Evolutionary conservation across 257 asterid species (phyloP).

Genomic region (Gentiana dahurica): DNA sequence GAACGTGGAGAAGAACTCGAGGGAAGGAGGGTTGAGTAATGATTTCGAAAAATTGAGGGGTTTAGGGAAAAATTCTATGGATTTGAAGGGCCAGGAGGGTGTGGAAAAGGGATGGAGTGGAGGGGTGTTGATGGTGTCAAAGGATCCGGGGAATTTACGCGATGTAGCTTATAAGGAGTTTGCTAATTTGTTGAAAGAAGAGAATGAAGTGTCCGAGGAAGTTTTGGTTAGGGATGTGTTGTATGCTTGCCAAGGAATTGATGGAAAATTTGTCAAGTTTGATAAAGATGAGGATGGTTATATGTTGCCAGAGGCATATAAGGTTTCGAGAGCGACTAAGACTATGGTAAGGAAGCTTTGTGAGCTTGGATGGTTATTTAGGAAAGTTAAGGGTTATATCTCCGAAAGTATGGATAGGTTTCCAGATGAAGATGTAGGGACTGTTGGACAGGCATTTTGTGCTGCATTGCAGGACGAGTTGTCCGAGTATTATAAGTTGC

Average conservation of each 20-base stretch:
- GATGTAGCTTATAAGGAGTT: constrained; percentile 78
- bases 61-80: constrained; percentile 28
- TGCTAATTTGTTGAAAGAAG: constrained; percentile 60
- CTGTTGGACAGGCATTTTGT: constrained; percentile 97
- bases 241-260: constrained; percentile 94
- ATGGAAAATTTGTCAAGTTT: constrained; percentile 70
- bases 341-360: constrained; percentile 70
- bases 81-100: constrained; percentile 31
- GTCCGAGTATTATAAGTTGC: constrained; percentile 70
- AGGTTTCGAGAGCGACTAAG: constrained; percentile 62
- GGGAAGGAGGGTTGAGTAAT: constrained; percentile 25
- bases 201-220: constrained; percentile 78
- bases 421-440: constrained; percentile 86
- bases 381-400: constrained; percentile 72
- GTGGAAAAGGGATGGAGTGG: constrained; percentile 53
- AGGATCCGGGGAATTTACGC: constrained; percentile 75
- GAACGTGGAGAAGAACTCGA: constrained; percentile 23
- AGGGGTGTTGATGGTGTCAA: constrained; percentile 69
- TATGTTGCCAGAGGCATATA: constrained; percentile 48
- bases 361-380: constrained; percentile 92
- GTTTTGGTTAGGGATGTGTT: constrained; percentile 86
- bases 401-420: constrained; percentile 58
- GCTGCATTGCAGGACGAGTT: constrained; percentile 95
- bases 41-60: constrained; percentile 33
- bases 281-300: constrained; percentile 62